These are phyloP conservation scores for Cenchrus americanus DNA, from an alignment of 176 grass and related monocot species.

Conservation along the genomic window DNA sequence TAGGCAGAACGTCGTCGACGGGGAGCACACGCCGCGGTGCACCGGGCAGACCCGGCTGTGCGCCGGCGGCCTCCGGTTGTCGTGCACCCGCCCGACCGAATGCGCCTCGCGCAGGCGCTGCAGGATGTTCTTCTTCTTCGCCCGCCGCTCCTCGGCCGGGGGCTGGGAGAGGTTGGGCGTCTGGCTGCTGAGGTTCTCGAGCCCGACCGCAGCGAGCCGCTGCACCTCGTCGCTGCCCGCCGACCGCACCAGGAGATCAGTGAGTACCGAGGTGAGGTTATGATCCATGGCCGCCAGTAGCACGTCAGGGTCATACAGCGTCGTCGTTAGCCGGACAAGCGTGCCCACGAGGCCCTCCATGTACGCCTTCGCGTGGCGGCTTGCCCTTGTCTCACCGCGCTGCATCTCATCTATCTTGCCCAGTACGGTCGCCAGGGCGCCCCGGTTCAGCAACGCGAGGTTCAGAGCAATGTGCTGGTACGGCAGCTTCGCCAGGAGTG, in stretches of 20 bases:
- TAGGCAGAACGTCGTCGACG: conserved; percentile 71
- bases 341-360: conserved; percentile 75
- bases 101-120: conserved; percentile 49
- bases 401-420: conserved; percentile 73
- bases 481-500: conserved; percentile 69
- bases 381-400: conserved; percentile 56
- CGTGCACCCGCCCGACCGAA: conserved; percentile 40
- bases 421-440: conserved; percentile 48
- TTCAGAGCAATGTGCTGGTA: conserved; percentile 75
- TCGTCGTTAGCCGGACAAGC: conserved; percentile 71
- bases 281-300: conserved; percentile 57
- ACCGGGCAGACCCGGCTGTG: conserved; percentile 57
- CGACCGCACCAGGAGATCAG: conserved; percentile 61
- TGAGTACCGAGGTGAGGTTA: conserved; percentile 64
- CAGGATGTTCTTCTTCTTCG: conserved; percentile 64
- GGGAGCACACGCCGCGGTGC: conserved; percentile 68
- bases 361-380: conserved; percentile 61
- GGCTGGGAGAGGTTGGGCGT: conserved; percentile 60
- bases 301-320: conserved; percentile 70
- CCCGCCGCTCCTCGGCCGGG: conserved; percentile 23
- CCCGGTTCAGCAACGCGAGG: conserved; percentile 56
- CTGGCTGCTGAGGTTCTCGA: conserved; percentile 75
- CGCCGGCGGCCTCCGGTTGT: conserved; percentile 22
- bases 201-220: conserved; percentile 65
- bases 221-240: conserved; percentile 73